A percentile compares a stretch with the other conserved stretches of the same genome.
Conservation (phyloP, 225 moss, liverwort and hornwort species). For the Marchantia paleacea region DNA sequence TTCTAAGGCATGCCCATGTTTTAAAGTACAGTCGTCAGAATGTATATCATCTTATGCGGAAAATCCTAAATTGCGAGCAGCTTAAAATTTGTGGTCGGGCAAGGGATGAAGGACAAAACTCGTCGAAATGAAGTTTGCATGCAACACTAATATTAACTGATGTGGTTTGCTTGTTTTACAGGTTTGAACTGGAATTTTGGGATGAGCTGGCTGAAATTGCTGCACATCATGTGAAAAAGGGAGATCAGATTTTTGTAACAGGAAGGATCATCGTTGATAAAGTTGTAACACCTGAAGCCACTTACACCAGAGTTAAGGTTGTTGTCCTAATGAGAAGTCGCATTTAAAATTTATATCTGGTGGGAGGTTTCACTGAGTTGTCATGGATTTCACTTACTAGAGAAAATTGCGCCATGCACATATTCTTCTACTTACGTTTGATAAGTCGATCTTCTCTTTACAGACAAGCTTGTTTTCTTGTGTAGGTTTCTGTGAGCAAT, state of each 20-base stretch:
- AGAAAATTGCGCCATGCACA: no score
- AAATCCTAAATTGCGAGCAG: no score
- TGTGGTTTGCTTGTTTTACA: slow-evolving; percentile 27
- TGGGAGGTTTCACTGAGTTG: no score
- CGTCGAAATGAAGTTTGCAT: neutral
- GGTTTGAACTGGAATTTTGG: slow-evolving; percentile 93
- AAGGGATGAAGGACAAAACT: neutral
- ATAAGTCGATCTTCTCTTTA: neutral
- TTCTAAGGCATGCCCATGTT: neutral
- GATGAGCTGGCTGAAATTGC: slow-evolving; percentile 86
- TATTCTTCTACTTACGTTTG: neutral
- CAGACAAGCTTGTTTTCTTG: neutral
- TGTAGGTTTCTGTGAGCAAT: slow-evolving; percentile 40
- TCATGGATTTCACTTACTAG: no score
- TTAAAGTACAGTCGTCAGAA: no score
- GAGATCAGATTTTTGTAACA: slow-evolving; percentile 72
- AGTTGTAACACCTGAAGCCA: slow-evolving; percentile 48
- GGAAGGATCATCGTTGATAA: slow-evolving; percentile 69
- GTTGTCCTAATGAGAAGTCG: neutral
- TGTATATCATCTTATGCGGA: no score
- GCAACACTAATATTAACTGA: neutral
- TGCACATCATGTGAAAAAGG: slow-evolving; percentile 82
- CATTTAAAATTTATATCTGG: neutral
- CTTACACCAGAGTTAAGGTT: slow-evolving; percentile 54
- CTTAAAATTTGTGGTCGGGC: no score